Percentiles rank a stretch among this genome's conserved stretches.
Conservation (phyloP, 2,329 filamentous ascomycete species). For the Aspergillus sojae region DNA sequence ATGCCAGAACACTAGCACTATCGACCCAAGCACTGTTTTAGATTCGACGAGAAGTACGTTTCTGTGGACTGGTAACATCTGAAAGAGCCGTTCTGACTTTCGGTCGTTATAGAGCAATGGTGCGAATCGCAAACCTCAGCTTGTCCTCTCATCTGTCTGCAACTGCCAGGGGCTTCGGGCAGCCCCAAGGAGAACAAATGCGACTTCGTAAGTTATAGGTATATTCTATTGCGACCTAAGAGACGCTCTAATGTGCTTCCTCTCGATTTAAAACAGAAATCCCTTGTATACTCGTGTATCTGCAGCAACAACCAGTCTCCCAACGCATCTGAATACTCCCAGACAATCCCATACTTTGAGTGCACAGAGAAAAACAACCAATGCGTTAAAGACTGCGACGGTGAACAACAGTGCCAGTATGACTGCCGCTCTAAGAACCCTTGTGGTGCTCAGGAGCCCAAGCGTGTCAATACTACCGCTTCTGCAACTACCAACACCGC, state of each 20-base stretch:
- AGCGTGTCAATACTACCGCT: constrained; percentile 55
- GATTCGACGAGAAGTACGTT: constrained; percentile 39
- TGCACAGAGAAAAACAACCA: constrained; percentile 61
- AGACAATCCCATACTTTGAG: constrained; percentile 65
- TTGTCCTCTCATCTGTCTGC: constrained; percentile 50
- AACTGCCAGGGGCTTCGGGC: constrained; percentile 39
- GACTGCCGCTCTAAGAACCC: constrained; percentile 58
- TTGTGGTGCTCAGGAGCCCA: constrained; percentile 64
- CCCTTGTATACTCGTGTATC: constrained; percentile 59
- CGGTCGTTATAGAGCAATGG: constrained; percentile 41
- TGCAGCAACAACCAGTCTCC: constrained; percentile 57
- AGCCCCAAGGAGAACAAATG: constrained; percentile 43
- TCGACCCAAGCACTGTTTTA: constrained; percentile 43
- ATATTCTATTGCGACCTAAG: neutral
- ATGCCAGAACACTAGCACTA: constrained; percentile 32
- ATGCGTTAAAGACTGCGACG: constrained; percentile 55
- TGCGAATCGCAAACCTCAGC: constrained; percentile 44
- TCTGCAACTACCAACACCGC: constrained; percentile 38
- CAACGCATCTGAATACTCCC: constrained; percentile 64
- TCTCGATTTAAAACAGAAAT: constrained; percentile 31
- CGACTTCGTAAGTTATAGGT: constrained; percentile 34
- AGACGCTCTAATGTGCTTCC: neutral
- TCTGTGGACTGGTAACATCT: neutral
- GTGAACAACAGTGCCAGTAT: constrained; percentile 52
- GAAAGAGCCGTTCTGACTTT: neutral